Evolutionary conservation across 1,284 basidiomycete genomes (phyloP).

Genomic region (Tylopilus sp.): DNA sequence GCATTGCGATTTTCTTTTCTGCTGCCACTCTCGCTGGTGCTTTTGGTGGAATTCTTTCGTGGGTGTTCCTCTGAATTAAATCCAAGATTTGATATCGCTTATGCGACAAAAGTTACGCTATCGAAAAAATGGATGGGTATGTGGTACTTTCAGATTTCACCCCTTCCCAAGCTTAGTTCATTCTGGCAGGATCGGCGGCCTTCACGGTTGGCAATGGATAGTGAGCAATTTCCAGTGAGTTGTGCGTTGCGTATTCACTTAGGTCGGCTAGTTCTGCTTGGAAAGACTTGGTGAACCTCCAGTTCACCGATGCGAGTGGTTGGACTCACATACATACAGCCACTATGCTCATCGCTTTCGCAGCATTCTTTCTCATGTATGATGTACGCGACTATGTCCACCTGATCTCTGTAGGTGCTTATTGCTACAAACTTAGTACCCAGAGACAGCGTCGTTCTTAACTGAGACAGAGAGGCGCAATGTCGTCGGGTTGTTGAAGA

Average conservation of each 20-base stretch:
- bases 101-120: constrained; percentile 27
- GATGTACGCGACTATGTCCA: constrained; percentile 36
- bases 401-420: not conserved
- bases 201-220: constrained; percentile 50
- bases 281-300: constrained; percentile 31
- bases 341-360: constrained; percentile 39
- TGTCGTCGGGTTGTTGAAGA: constrained; percentile 40
- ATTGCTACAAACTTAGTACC: constrained; percentile 35
- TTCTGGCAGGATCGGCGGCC: constrained; percentile 36
- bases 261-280: constrained; percentile 31
- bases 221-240: constrained; percentile 35
- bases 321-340: constrained; percentile 19
- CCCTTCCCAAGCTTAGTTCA: not conserved
- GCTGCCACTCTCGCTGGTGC: constrained; percentile 54
- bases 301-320: not conserved
- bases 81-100: not conserved
- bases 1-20: constrained; percentile 60
- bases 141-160: constrained; percentile 3
- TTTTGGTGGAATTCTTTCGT: constrained; percentile 41
- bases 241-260: not conserved
- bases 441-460: constrained; percentile 48
- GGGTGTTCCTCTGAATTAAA: constrained; percentile 2
- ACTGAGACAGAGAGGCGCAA: constrained; percentile 37
- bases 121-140: constrained; percentile 40
- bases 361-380: constrained; percentile 43